Percentiles rank a stretch among this genome's conserved stretches.
Evolutionary conservation across 2,329 filamentous ascomycete genomes (phyloP).

Genomic region (Fusarium fracticaudum): DNA sequence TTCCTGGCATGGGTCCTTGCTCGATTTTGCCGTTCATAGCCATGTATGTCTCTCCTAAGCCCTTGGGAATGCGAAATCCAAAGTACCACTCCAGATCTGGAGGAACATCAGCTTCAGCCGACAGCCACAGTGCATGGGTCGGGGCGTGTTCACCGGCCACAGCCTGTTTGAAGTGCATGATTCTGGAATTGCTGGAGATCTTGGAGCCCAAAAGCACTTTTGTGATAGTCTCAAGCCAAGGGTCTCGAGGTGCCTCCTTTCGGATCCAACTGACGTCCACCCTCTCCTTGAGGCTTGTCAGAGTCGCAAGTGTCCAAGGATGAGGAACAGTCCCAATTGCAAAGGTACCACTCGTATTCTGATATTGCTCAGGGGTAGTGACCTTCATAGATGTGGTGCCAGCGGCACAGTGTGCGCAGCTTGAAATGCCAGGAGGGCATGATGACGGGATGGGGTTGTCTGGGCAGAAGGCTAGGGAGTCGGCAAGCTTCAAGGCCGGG

Average conservation of each 20-base stretch:
- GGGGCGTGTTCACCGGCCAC: conserved; percentile 75
- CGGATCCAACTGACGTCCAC: conserved; percentile 74
- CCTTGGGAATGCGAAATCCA: conserved; percentile 79
- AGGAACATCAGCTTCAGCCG: conserved; percentile 71
- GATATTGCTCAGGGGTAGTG: conserved; percentile 72
- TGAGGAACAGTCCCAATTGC: conserved; percentile 91
- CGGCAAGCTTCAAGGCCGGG: conserved; percentile 76
- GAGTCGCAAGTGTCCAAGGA: conserved; percentile 81
- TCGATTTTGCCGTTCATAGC: conserved; percentile 17
- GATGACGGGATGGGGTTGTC: conserved; percentile 76
- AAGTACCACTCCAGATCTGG: conserved; percentile 89
- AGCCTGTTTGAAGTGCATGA: conserved; percentile 81
- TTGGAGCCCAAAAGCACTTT: conserved; percentile 72
- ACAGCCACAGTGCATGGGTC: conserved; percentile 80
- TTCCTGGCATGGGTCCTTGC: conserved; percentile 21
- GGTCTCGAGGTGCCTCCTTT: conserved; percentile 75
- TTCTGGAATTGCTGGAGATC: conserved; percentile 68
- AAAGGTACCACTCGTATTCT: conserved; percentile 77
- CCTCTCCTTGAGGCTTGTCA: conserved; percentile 69
- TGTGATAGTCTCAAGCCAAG: conserved; percentile 80
- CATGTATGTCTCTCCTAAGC: conserved; percentile 55
- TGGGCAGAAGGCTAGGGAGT: conserved; percentile 79
- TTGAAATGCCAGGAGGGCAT: conserved; percentile 83
- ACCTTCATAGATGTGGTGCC: conserved; percentile 72
- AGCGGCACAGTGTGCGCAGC: conserved; percentile 76